Base-by-base conservation (phyloP, 2,329 filamentous ascomycete genomes). In the Aureobasidium musti region DNA sequence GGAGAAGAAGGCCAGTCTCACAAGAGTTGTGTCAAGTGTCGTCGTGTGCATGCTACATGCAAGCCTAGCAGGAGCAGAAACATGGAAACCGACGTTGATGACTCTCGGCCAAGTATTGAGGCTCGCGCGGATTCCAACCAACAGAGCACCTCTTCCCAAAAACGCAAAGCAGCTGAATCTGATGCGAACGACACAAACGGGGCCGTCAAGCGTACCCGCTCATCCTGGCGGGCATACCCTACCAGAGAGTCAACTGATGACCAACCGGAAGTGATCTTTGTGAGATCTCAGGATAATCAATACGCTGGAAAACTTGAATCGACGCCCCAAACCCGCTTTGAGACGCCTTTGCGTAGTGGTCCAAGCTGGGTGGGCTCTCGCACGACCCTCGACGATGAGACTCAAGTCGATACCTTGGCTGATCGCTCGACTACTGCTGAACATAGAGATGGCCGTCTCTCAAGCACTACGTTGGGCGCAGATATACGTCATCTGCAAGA, bases 1-100 rank as follows among this genome's bases (percentile, higher is more conserved):
- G 56, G 56, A 43, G 56, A 59, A 39, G 56, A 59, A 45, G 39
- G 35, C 6, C 56, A 43, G 39, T 8, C 10, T 28, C 45, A 59
- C 53, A 56, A 56, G 11, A 56, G 53, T 26, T 56, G 53, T 26
- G 53, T 56, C 53, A 56, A 56, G 53, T 56, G 53, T 19, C 53
- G 53, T 41, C 53, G 53, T 23, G 53, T 56, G 17, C 53, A 56
- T 56, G 53, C 53, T 28, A 56, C 53, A 26, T 56, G 53, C 53
- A 56, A 56, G 53, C 26, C 33, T 26, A 17, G 26, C 33, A 37
- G 21, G n/a, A 56, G 53, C 10, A 26, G 43, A 47, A 47, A 6
- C 43, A 13, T 19, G 23, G 50, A 53, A n/a, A 21, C 19, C 1
- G 33, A 19, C 4, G 30, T 53, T 28, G 53, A 56, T 14, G 53